phyloP scores from a whole-genome alignment of 306 rosid species.

The Hippophae tibetana region DNA sequence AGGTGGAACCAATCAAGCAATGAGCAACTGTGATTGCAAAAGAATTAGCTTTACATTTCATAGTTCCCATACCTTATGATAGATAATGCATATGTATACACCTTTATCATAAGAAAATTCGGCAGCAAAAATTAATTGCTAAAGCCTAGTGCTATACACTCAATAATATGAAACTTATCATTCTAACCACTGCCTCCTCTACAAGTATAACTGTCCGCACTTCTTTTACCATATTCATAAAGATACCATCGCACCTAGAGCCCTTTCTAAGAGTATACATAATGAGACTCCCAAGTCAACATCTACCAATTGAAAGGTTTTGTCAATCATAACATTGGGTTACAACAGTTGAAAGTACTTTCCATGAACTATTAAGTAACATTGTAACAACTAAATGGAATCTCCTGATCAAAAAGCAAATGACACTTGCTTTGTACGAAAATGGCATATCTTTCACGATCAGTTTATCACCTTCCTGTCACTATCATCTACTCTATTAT shows the following conservation, averaged over 20 bases:
- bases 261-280: too few species aligned
- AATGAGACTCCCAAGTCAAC: neutral
- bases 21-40: neutral
- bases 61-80: too few species aligned
- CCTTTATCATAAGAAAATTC: neutral
- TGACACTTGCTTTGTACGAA: neutral
- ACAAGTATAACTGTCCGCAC: too few species aligned
- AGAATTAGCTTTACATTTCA: neutral
- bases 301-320: neutral
- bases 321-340: too few species aligned
- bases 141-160: neutral
- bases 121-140: neutral
- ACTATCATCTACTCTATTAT: too few species aligned
- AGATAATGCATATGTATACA: neutral
- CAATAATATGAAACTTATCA: neutral
- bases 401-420: neutral
- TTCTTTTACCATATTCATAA: too few species aligned
- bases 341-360: too few species aligned
- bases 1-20: neutral
- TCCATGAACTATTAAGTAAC: too few species aligned
- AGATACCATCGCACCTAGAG: neutral
- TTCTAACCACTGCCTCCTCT: too few species aligned
- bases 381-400: too few species aligned
- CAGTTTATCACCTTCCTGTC: too few species aligned
- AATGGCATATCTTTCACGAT: neutral